These are phyloP conservation scores for Colletotrichum karsti DNA, from an alignment of 2,329 filamentous ascomycete species.

Conservation along the genomic window DNA sequence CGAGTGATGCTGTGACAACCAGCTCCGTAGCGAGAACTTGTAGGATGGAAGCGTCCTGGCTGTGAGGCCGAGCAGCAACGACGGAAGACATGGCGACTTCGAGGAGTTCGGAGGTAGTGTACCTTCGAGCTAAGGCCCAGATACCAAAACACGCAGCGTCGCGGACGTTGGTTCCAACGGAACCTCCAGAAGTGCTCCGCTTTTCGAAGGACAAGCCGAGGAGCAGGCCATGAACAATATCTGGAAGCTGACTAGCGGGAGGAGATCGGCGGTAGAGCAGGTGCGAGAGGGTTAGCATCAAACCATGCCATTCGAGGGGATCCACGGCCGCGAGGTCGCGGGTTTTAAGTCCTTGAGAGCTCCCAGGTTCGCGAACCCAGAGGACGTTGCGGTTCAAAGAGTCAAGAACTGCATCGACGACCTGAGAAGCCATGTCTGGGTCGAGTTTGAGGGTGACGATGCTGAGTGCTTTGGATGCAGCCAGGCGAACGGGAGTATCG, in stretches of 20 bases:
- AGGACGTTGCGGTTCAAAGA: conserved; percentile 68
- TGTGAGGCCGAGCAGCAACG: conserved; percentile 47
- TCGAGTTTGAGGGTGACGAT: conserved; percentile 85
- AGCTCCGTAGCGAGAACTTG: conserved; percentile 85
- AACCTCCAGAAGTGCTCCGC: conserved; percentile 83
- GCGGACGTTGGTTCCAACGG: conserved; percentile 87
- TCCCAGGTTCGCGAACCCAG: conserved; percentile 51
- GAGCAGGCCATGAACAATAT: conserved; percentile 80
- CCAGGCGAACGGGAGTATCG: conserved; percentile 89
- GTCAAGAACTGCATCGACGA: conserved; percentile 87
- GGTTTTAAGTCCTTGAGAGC: conserved; percentile 14
- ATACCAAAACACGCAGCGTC: conserved; percentile 97
- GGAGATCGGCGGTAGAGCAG: conserved; percentile 86
- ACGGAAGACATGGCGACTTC: conserved; percentile 62
- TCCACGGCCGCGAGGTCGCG: conserved; percentile 80
- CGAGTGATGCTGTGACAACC: conserved; percentile 82
- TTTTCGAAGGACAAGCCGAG: conserved; percentile 90
- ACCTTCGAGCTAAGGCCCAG: conserved; percentile 90
- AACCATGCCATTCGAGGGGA: conserved; percentile 88
- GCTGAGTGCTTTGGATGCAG: conserved; percentile 92
- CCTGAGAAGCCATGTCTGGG: conserved; percentile 81
- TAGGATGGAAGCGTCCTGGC: conserved; percentile 61
- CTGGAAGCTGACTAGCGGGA: conserved; percentile 72
- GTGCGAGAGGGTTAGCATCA: conserved; percentile 88
- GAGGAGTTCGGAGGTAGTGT: conserved; percentile 80